These are phyloP conservation scores for Daldinia caldariorum DNA, from an alignment of 495 filamentous ascomycete species.

Conservation along the genomic window DNA sequence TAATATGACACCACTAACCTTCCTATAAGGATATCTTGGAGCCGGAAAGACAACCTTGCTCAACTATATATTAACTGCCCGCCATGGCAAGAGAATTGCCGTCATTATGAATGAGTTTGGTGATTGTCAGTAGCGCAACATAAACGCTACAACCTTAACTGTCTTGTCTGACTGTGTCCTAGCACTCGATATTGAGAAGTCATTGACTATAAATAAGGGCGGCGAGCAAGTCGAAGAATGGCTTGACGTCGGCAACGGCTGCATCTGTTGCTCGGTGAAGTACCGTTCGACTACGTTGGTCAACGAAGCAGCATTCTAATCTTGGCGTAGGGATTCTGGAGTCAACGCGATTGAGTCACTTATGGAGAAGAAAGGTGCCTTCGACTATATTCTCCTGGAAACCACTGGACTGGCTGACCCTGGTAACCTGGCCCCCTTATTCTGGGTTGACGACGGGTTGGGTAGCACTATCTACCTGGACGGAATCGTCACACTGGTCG, in stretches of 20 bases:
- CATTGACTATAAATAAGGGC: slow-evolving; percentile 84
- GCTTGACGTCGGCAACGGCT: slow-evolving; percentile 95
- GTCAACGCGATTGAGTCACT: slow-evolving; percentile 93
- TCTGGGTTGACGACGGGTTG: slow-evolving; percentile 96
- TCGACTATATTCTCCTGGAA: slow-evolving; percentile 98
- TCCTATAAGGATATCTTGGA: slow-evolving; percentile 76
- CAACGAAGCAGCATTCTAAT: slow-evolving; percentile 20
- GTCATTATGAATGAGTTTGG: slow-evolving; percentile 99
- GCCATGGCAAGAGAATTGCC: slow-evolving; percentile 96
- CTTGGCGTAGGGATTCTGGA: slow-evolving; percentile 74
- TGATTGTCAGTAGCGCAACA: slow-evolving; percentile 71
- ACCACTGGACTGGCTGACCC: slow-evolving; percentile 96
- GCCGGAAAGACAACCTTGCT: slow-evolving; percentile 95
- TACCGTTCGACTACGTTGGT: slow-evolving; percentile 49
- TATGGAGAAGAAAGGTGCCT: slow-evolving; percentile 92
- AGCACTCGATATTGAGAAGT: slow-evolving; percentile 95
- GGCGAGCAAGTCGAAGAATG: slow-evolving; percentile 91
- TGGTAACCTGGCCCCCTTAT: slow-evolving; percentile 92
- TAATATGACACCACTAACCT: slow-evolving; percentile 24
- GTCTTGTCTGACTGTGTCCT: slow-evolving; percentile 37
- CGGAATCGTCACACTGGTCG: slow-evolving; percentile 94
- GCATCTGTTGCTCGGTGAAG: slow-evolving; percentile 99
- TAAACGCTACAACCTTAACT: neutral
- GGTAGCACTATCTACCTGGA: slow-evolving; percentile 95
- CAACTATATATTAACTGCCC: slow-evolving; percentile 92